phyloP scores from a whole-genome alignment of 192 early-diverging fungal genomes.

The Rhizophagus clarus region DNA sequence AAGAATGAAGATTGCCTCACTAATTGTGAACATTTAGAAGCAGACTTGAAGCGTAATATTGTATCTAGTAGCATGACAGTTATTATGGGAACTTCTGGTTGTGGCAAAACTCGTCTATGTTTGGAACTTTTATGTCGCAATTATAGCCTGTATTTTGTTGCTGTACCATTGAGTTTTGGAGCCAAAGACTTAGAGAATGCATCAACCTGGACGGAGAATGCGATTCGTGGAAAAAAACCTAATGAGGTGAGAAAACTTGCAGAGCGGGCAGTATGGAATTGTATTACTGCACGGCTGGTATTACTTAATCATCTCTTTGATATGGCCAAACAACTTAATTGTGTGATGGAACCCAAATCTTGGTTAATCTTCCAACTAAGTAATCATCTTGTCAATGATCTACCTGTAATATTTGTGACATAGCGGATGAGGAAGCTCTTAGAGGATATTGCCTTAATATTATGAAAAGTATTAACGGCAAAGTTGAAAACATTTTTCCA shows the following conservation, averaged over 20 bases:
- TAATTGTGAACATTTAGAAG: not conserved
- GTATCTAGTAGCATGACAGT: not conserved
- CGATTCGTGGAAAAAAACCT: not conserved
- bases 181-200: not conserved
- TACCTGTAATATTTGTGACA: not conserved
- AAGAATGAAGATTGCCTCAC: not conserved
- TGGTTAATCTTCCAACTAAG: not conserved
- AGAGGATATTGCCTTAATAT: not conserved
- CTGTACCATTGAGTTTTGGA: not conserved
- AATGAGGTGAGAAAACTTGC: not conserved
- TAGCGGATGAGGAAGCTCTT: not conserved
- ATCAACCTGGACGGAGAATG: not conserved
- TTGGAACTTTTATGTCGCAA: not conserved
- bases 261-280: not conserved
- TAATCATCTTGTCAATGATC: not conserved
- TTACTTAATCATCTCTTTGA: not conserved
- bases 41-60: not conserved
- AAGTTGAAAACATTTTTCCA: not conserved
- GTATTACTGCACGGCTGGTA: not conserved
- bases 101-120: constrained; percentile 1
- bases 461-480: not conserved
- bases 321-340: not conserved
- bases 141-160: not conserved
- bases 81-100: not conserved
- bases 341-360: not conserved